A percentile compares a stretch with the other conserved stretches of the same genome.
Conservation (phyloP, 179 eudicot species). For the Monotropa hypopitys region DNA sequence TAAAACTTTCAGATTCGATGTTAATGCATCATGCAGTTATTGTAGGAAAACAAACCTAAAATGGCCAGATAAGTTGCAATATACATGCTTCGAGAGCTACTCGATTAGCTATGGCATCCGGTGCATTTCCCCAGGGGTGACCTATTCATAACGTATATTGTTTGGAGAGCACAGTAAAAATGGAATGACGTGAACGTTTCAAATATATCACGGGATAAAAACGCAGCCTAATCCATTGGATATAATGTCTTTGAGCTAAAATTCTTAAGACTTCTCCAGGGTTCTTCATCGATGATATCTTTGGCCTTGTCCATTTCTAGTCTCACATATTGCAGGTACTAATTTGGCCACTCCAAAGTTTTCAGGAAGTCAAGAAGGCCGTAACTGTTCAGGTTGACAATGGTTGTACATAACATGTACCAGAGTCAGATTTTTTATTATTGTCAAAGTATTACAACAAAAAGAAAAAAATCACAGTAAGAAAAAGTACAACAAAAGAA, state of each 20-base stretch:
- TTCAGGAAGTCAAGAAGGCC: background rate
- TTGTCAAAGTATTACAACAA: no score
- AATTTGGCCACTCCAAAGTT: background rate
- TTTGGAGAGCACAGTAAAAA: background rate
- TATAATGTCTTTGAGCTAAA: background rate
- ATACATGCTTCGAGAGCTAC: no score
- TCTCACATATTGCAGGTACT: background rate
- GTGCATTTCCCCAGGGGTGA: no score
- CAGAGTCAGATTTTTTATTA: background rate
- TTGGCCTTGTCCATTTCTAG: background rate
- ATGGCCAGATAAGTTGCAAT: background rate
- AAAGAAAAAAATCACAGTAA: no score
- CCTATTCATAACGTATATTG: background rate
- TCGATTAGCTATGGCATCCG: no score
- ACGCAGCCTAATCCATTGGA: constrained; percentile 1
- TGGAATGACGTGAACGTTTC: background rate
- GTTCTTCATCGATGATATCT: background rate
- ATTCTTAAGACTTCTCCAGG: background rate
- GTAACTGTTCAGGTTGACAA: background rate
- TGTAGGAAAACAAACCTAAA: background rate
- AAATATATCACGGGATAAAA: background rate
- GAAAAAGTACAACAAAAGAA: no score
- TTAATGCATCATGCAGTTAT: background rate
- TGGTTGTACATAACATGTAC: background rate
- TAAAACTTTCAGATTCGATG: background rate